Evolutionary conservation across 345 rosid species (phyloP).

Genomic region (Nasturtium officinale): DNA sequence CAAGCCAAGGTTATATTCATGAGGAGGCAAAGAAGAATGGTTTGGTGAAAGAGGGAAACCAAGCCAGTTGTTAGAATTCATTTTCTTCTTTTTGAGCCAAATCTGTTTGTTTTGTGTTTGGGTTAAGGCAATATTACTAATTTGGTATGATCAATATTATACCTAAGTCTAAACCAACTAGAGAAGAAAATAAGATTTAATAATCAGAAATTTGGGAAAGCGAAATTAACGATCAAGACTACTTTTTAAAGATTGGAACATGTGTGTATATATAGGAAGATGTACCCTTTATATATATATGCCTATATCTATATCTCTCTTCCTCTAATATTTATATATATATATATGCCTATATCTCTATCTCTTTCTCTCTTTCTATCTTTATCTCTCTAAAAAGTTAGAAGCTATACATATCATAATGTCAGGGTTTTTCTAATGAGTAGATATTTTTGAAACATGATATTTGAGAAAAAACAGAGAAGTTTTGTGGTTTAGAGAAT

Average conservation of each 20-base stretch:
- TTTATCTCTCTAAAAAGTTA: slow-evolving; percentile 17
- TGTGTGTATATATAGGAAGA: slow-evolving; percentile 30
- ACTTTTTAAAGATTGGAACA: slow-evolving; percentile 35
- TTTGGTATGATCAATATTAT: slow-evolving; percentile 29
- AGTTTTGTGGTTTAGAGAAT: slow-evolving; percentile 24
- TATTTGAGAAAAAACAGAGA: slow-evolving; percentile 35
- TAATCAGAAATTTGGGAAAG: slow-evolving; percentile 27
- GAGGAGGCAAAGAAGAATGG: slow-evolving; percentile 68
- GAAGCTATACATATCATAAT: neutral
- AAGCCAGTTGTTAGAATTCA: slow-evolving; percentile 99
- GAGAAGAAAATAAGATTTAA: slow-evolving; percentile 30
- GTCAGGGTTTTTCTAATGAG: slow-evolving; percentile 37
- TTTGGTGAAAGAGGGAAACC: slow-evolving; percentile 93
- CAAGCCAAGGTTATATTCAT: slow-evolving; percentile 81
- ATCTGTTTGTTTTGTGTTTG: slow-evolving; percentile 24
- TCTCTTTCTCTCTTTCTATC: neutral
- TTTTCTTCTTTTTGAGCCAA: slow-evolving; percentile 35
- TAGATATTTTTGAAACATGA: slow-evolving; percentile 36
- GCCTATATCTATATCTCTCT: no score
- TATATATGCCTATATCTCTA: no score
- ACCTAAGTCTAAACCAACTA: slow-evolving; percentile 33
- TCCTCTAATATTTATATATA: no score
- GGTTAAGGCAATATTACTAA: slow-evolving; percentile 24
- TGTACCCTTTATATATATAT: slow-evolving; percentile 3
- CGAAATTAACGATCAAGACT: slow-evolving; percentile 31